Conservation (phyloP, 169 alveolate genomes). For the Perkinsus chesapeaki region DNA sequence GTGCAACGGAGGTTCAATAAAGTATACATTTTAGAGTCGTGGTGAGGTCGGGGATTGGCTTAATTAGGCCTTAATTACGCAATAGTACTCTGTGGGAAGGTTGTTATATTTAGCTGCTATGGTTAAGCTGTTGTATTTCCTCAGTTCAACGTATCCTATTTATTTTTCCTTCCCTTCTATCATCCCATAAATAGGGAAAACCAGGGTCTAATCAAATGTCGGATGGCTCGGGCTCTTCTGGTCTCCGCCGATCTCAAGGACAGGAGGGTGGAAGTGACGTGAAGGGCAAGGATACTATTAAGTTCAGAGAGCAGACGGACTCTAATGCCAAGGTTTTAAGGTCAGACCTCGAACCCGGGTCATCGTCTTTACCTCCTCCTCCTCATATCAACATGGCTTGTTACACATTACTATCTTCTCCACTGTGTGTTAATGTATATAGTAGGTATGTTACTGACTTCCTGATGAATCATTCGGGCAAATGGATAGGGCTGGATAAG, state of each 20-base stretch:
- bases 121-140: too few species aligned
- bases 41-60: too few species aligned
- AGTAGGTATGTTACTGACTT: neutral
- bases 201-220: neutral
- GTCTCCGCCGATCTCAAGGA: neutral
- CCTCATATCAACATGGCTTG: too few species aligned
- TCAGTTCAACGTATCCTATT: neutral
- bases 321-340: neutral
- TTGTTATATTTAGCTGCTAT: too few species aligned
- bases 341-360: too few species aligned
- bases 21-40: too few species aligned
- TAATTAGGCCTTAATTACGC: too few species aligned
- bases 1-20: too few species aligned
- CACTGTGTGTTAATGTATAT: neutral
- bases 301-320: neutral
- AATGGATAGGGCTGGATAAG: neutral
- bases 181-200: neutral
- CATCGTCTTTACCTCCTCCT: too few species aligned
- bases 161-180: neutral
- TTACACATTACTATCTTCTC: neutral
- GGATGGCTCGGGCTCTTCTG: conserved; percentile 1
- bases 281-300: neutral
- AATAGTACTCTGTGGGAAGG: too few species aligned
- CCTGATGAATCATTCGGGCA: neutral
- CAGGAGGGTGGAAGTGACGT: neutral